These are phyloP conservation scores for Chlamydomonas reinhardtii DNA, from an alignment of 163 green algal genomes.

Conservation along the genomic window DNA sequence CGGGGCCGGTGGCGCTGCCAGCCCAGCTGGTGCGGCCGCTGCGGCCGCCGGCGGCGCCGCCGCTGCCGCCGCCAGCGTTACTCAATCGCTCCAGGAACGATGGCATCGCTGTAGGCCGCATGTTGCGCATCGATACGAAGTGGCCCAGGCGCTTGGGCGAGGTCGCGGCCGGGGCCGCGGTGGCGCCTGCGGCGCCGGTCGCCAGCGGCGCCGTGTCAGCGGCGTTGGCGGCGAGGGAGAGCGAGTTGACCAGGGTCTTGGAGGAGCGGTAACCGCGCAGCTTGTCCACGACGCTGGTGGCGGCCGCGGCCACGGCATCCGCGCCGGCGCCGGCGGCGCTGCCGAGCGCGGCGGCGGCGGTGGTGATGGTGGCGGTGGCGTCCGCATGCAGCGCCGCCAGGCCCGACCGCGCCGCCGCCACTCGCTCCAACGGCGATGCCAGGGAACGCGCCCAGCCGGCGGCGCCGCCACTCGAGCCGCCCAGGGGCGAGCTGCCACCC, in stretches of 20 bases:
- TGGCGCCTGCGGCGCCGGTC: neutral
- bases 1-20: neutral
- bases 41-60: neutral
- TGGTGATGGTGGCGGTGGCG: neutral
- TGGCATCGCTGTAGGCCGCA: neutral
- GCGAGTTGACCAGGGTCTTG: neutral
- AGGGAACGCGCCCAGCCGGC: no score
- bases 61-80: neutral
- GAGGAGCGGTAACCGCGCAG: slow-evolving; percentile 28
- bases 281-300: slow-evolving; percentile 9
- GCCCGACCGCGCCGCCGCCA: no score
- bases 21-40: neutral
- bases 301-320: neutral
- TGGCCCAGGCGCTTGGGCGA: neutral
- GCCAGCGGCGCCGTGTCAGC: neutral
- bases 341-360: neutral
- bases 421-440: no score
- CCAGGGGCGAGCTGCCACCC: neutral
- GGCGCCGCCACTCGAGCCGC: no score
- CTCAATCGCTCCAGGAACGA: slow-evolving; percentile 37
- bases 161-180: neutral
- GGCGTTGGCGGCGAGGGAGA: neutral
- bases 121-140: neutral
- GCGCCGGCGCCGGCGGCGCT: neutral
- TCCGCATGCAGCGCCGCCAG: neutral